phyloP scores from a whole-genome alignment of 2,329 filamentous ascomycete genomes.

The Arthroderma uncinatum region DNA sequence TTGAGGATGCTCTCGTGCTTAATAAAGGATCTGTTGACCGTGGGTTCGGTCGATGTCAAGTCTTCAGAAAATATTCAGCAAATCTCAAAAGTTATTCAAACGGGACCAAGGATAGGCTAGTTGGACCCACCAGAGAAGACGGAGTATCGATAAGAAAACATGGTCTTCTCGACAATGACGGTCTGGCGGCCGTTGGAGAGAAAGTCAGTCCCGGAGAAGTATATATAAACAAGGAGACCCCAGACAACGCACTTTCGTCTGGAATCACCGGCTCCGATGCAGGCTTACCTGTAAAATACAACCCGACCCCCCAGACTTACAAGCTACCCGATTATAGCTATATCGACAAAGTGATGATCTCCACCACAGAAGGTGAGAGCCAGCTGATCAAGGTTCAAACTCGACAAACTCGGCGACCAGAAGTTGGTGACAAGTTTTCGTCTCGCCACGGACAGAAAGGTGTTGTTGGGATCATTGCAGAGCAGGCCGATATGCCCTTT shows the following conservation, averaged over 20 bases:
- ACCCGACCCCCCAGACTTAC: slow-evolving; percentile 51
- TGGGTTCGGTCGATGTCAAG: slow-evolving; percentile 92
- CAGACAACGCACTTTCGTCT: slow-evolving; percentile 62
- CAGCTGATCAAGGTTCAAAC: slow-evolving; percentile 89
- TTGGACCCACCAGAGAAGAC: slow-evolving; percentile 53
- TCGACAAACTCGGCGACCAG: slow-evolving; percentile 86
- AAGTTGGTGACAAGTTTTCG: slow-evolving; percentile 96
- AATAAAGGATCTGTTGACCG: slow-evolving; percentile 94
- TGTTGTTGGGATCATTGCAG: slow-evolving; percentile 90
- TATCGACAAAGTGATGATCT: slow-evolving; percentile 93
- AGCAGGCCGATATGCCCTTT: slow-evolving; percentile 96
- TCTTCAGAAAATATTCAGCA: slow-evolving; percentile 88
- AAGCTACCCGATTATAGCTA: slow-evolving; percentile 74
- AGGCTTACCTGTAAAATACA: slow-evolving; percentile 36
- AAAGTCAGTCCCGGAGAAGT: slow-evolving; percentile 67
- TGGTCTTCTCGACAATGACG: slow-evolving; percentile 67
- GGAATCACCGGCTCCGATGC: slow-evolving; percentile 51
- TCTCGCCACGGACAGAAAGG: slow-evolving; percentile 97
- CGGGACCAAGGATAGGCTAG: slow-evolving; percentile 50
- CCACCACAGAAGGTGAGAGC: slow-evolving; percentile 74
- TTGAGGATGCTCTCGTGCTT: slow-evolving; percentile 90
- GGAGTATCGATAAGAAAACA: slow-evolving; percentile 56
- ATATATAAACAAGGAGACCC: slow-evolving; percentile 82
- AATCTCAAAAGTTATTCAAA: slow-evolving; percentile 85
- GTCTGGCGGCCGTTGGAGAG: slow-evolving; percentile 75